Base-by-base conservation (phyloP, 1,284 basidiomycete genomes). In the Microbotryum saponariae region DNA sequence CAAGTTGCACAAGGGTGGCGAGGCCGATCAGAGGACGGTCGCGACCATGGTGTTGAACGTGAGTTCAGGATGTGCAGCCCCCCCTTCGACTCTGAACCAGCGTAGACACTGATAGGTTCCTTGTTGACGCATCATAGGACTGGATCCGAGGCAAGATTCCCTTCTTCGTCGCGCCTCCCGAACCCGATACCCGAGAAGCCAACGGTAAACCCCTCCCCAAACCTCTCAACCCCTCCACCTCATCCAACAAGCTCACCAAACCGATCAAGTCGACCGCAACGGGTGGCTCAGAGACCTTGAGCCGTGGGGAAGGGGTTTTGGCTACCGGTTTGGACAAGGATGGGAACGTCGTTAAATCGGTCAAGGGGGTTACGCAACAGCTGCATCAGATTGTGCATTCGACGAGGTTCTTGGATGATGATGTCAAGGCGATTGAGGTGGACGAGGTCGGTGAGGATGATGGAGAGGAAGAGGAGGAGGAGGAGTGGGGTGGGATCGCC, bases 71-170 rank as follows among this genome's bases (percentile, higher is more conserved):
- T 12, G n/a, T 14, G 1, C 27, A 7, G 9, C 31, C 37, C 25
- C 25, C 8, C 6, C 31, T 5, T 29, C 21, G 14, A 3, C 8
- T 46, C 18, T 27, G 5, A 8, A 6, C 37, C 9, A 31, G 31
- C 9, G 31, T 20, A 37, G 21, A 31, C 52, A 18, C 31, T 16
- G 31, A 29, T 31, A 31, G 31, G 31, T 31, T 31, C 42, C 12
- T 21, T 4, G 45, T 20, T n/a, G 25, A 18, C 20, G 18, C 6
- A 27, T 25, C 25, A 50, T 59, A 70, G 69, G 96, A 98, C 76
- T 98, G 96, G 96, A 92, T 97, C 63, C 82, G 96, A 59, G 96
- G 96, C 27, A 88, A 92, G 71, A 90, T 93, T 58, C 79, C 79
- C 29, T 79, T 75, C 76, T 80, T 79, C 66, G 77, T 77, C 29